Conservation (phyloP, 176 grass and related monocot genomes). For the Hordeum marinum region DNA sequence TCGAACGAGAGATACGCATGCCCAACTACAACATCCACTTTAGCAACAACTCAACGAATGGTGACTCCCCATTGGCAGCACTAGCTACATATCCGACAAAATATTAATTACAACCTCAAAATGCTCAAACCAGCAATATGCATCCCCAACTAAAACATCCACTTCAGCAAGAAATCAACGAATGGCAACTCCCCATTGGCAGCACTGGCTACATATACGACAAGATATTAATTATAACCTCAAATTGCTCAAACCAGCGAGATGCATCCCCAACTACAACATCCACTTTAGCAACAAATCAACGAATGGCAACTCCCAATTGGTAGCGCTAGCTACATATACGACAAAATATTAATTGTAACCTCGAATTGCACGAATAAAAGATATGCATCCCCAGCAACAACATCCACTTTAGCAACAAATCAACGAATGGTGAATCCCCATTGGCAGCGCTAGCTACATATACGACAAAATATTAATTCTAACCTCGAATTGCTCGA, state of each 20-base stretch:
- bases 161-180: background rate
- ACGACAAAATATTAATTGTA: background rate
- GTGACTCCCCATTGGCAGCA: background rate
- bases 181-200: background rate
- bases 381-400: conserved; percentile 46
- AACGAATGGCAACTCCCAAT: background rate
- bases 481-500: conserved; percentile 95
- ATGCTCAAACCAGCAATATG: conserved; percentile 85
- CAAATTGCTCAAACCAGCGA: conserved; percentile 84
- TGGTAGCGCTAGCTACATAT: background rate
- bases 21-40: background rate
- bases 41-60: background rate
- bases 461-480: background rate
- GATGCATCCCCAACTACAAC: conserved; percentile 40
- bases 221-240: conserved; percentile 44
- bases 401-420: background rate
- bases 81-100: conserved; percentile 4
- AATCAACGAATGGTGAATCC: background rate
- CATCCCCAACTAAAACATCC: conserved; percentile 10
- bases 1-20: conserved; percentile 75
- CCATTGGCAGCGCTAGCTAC: background rate
- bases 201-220: background rate
- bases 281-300: background rate
- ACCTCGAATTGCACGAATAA: conserved; percentile 96
- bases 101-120: conserved; percentile 60